Base-by-base conservation (phyloP, 192 early-diverging fungal species). In the Coemansia aciculifera region DNA sequence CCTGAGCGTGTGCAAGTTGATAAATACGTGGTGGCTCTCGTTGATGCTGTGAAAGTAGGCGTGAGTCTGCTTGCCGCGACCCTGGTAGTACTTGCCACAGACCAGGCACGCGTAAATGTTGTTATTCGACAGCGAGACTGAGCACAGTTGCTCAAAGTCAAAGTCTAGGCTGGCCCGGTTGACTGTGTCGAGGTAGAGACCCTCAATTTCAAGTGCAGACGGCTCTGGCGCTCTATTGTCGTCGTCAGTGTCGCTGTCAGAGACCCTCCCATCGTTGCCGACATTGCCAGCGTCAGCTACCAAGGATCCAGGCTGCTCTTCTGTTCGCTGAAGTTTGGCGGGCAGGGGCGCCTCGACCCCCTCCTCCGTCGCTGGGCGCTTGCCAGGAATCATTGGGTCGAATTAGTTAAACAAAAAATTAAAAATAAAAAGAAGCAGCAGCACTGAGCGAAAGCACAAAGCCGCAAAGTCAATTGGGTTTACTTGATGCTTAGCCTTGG, bases 61-160 rank as follows among this genome's bases (percentile, higher is more conserved):
- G 66, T 97, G 94, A 2, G 95, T 93, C 2, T 89, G 74, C 66
- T 86, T 88, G 56, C 97, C 95, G 32, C 97, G 89, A 17, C 97
- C 93, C 87, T 96, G 94, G 69, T 86, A 96, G 73, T 95, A 99
- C 73, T 94, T 97, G 59, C 95, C 97, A 67, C 97, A 99, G 5
- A 95, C 91, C 7, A 99, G 87, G 76, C 97, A 99, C 0, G 95
- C 92, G 71, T 99, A 99, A 0, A 99, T 92, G 59, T 99, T 99
- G 74, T 91, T 73, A 66, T 95, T 93, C 34, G 91, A 91, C 43
- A 99, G 85, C 29, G 95, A 97, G 1, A 99, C 94, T 3, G 93
- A 95, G 79, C 97, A 99, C 21, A 97, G 88, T 62, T 97, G 94
- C 73, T 99, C 97, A 80, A 99, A 99, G 73, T 99, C 97, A 87